These are phyloP conservation scores for Pelargonium nanum DNA, from an alignment of 345 rosid genomes.

Conservation along the genomic window DNA sequence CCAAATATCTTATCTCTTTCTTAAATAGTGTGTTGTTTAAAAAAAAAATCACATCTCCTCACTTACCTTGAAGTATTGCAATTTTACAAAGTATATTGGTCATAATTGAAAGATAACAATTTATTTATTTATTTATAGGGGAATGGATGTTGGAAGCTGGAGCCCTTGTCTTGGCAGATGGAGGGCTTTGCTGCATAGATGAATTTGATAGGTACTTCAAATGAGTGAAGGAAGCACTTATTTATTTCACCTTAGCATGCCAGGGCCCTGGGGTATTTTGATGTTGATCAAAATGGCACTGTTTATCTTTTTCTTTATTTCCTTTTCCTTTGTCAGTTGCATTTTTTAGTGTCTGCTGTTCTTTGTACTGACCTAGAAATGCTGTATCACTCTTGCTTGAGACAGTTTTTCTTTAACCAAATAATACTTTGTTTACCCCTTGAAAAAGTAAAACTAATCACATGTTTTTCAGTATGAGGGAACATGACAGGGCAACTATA, in stretches of 20 bases:
- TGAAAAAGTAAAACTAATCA: neutral
- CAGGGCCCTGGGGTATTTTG: neutral
- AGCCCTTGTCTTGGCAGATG: slow-evolving; percentile 95
- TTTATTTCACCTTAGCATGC: neutral
- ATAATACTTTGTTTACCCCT: neutral
- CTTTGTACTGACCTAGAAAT: neutral
- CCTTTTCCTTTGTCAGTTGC: neutral
- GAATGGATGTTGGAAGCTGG: slow-evolving; percentile 99
- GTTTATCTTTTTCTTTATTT: neutral
- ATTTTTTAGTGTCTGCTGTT: neutral
- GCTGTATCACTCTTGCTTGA: neutral
- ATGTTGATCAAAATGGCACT: neutral
- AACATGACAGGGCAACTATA: slow-evolving; percentile 95
- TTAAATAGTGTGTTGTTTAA: too few species aligned
- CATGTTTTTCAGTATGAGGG: slow-evolving; percentile 60
- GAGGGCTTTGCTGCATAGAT: slow-evolving; percentile 96
- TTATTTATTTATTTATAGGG: slow-evolving; percentile 30
- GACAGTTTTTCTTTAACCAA: neutral
- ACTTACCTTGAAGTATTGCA: neutral
- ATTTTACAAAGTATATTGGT: neutral
- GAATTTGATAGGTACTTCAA: slow-evolving; percentile 80
- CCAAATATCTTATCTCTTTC: neutral
- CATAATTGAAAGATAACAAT: slow-evolving; percentile 5
- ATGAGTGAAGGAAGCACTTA: neutral
- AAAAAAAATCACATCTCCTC: neutral